These are phyloP conservation scores for Suhomyces anneliseae DNA, from an alignment of 1,139 yeast species.

Conservation along the genomic window DNA sequence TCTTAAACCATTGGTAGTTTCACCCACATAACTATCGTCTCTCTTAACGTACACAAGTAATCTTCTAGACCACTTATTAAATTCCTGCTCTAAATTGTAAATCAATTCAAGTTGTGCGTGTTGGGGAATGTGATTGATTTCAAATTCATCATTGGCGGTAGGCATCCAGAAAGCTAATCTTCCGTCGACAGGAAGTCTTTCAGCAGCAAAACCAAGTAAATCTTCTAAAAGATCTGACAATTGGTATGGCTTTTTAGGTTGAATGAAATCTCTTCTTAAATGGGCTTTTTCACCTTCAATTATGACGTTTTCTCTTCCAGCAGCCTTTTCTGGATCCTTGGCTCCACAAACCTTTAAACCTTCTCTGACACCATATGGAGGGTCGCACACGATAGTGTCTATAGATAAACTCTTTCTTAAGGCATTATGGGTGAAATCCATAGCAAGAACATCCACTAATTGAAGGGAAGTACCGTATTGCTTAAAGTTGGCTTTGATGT, in stretches of 20 bases:
- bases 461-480: slow-evolving; percentile 63
- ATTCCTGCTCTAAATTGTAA: slow-evolving; percentile 80
- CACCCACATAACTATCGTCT: slow-evolving; percentile 58
- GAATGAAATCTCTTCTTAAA: slow-evolving; percentile 78
- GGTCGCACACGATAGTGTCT: slow-evolving; percentile 90
- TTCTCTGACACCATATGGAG: slow-evolving; percentile 97
- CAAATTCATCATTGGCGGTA: slow-evolving; percentile 85
- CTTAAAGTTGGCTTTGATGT: slow-evolving; percentile 66
- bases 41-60: slow-evolving; percentile 76
- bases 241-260: slow-evolving; percentile 89
- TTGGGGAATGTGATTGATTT: slow-evolving; percentile 72
- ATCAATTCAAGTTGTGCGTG: slow-evolving; percentile 71
- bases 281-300: slow-evolving; percentile 81
- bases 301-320: slow-evolving; percentile 66
- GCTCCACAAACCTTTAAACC: slow-evolving; percentile 94
- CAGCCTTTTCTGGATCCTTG: slow-evolving; percentile 53
- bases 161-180: slow-evolving; percentile 98
- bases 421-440: slow-evolving; percentile 95
- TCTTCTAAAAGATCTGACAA: slow-evolving; percentile 76
- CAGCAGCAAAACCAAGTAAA: slow-evolving; percentile 68
- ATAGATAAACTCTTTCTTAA: slow-evolving; percentile 61
- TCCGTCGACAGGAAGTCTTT: slow-evolving; percentile 70
- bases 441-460: slow-evolving; percentile 75
- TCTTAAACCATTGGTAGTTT: slow-evolving; percentile 47
- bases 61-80: slow-evolving; percentile 90